Evolutionary conservation across 495 filamentous ascomycete genomes (phyloP).

Genomic region (Talaromyces nanjingensis): DNA sequence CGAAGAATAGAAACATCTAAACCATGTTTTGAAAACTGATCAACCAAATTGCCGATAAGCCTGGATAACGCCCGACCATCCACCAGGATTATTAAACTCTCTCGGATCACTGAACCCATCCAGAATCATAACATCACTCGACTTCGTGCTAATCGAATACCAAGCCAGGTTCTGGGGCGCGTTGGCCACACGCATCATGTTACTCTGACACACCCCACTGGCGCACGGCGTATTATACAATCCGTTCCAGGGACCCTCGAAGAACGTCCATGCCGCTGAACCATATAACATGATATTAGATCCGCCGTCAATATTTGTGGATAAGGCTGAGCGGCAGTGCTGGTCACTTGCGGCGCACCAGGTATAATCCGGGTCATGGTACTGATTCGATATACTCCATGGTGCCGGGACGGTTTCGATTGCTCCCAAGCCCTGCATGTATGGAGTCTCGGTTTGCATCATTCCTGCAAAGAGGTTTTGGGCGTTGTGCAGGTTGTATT

Average conservation of each 20-base stretch:
- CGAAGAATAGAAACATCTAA: not conserved
- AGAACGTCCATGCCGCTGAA: slow-evolving; percentile 31
- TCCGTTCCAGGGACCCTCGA: slow-evolving; percentile 17
- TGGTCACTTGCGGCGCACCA: slow-evolving; percentile 11
- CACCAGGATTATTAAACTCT: slow-evolving; percentile 8
- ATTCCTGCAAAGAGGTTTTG: slow-evolving; percentile 27
- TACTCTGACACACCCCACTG: slow-evolving; percentile 8
- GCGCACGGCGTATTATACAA: slow-evolving; percentile 5
- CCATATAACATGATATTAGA: slow-evolving; percentile 39
- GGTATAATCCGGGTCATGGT: slow-evolving; percentile 25
- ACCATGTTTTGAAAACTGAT: not conserved
- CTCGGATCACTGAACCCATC: slow-evolving; percentile 4
- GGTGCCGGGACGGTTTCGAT: slow-evolving; percentile 19
- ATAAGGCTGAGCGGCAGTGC: slow-evolving; percentile 24
- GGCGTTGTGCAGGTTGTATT: slow-evolving; percentile 27
- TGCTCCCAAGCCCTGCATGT: slow-evolving; percentile 21
- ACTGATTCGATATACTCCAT: slow-evolving; percentile 19
- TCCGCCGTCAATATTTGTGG: slow-evolving; percentile 19
- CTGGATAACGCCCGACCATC: slow-evolving; percentile 9
- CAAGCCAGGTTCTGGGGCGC: slow-evolving; percentile 4
- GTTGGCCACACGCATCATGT: slow-evolving; percentile 12
- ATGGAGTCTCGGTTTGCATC: slow-evolving; percentile 27
- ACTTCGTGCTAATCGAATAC: slow-evolving; percentile 11
- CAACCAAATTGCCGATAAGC: slow-evolving; percentile 7
- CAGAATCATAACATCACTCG: slow-evolving; percentile 6